Evolutionary conservation across 345 rosid genomes (phyloP).

Genomic region (Turnera subulata): DNA sequence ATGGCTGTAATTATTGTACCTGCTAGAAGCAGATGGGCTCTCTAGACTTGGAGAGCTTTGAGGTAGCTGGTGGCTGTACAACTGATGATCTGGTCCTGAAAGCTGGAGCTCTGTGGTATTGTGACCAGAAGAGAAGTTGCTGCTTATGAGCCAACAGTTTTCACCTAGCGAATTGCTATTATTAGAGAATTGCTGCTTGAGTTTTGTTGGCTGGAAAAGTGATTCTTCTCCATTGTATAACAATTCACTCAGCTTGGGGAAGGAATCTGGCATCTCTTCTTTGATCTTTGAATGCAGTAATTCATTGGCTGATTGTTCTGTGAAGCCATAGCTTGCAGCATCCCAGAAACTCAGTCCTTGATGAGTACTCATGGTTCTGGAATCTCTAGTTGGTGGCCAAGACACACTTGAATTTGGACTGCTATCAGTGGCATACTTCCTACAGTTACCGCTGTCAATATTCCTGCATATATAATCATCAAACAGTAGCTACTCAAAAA

Average conservation of each 20-base stretch:
- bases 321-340: background rate
- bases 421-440: background rate
- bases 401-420: slow-evolving; percentile 18
- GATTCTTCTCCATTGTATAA: slow-evolving; percentile 1
- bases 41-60: background rate
- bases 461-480: slow-evolving; percentile 13
- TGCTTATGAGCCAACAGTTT: slow-evolving; percentile 9
- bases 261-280: slow-evolving; percentile 26
- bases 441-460: slow-evolving; percentile 1
- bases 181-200: background rate
- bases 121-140: slow-evolving; percentile 19
- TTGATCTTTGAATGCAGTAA: slow-evolving; percentile 18
- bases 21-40: slow-evolving; percentile 2
- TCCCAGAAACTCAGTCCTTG: slow-evolving; percentile 5
- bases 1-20: slow-evolving; percentile 18
- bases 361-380: slow-evolving; percentile 9
- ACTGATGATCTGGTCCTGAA: background rate
- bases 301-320: slow-evolving; percentile 19
- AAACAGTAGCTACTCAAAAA: no score
- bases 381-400: slow-evolving; percentile 12
- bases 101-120: slow-evolving; percentile 13
- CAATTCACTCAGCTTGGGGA: slow-evolving; percentile 23
- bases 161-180: background rate
- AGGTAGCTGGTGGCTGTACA: background rate
- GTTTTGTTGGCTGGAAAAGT: slow-evolving; percentile 4